These are phyloP conservation scores for Cardamine occulta DNA, from an alignment of 345 rosid species.

Conservation along the genomic window DNA sequence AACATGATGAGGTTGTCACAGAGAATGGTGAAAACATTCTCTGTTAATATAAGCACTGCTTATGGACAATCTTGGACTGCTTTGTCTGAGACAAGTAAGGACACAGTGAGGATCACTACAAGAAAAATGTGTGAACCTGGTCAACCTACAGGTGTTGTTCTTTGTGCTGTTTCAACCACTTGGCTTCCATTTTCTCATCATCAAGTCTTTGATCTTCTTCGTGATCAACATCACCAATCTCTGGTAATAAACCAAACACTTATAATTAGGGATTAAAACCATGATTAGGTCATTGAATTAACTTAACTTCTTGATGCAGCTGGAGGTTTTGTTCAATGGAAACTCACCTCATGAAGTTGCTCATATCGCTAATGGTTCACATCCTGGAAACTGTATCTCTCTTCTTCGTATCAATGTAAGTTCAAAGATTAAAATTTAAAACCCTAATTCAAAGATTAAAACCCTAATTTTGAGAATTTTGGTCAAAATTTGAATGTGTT, in stretches of 20 bases:
- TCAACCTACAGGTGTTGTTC: constrained; percentile 82
- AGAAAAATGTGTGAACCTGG: constrained; percentile 76
- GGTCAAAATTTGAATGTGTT: background rate
- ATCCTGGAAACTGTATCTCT: constrained; percentile 94
- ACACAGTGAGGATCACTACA: constrained; percentile 74
- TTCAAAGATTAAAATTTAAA: too few species aligned
- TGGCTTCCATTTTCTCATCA: constrained; percentile 78
- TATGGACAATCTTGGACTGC: constrained; percentile 90
- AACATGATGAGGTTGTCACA: constrained; percentile 81
- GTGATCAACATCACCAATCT: constrained; percentile 73
- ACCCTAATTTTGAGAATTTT: background rate
- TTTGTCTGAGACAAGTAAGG: constrained; percentile 57
- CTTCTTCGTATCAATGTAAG: constrained; percentile 90
- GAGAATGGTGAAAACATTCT: constrained; percentile 81
- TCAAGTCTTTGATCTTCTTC: constrained; percentile 74
- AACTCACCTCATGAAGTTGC: constrained; percentile 89
- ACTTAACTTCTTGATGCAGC: constrained; percentile 36
- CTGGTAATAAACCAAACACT: constrained; percentile 55
- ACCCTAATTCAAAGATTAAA: background rate
- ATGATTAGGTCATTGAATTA: background rate
- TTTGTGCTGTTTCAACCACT: constrained; percentile 79
- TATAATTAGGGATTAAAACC: background rate
- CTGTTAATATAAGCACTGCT: constrained; percentile 61
- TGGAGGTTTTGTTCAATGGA: constrained; percentile 82
- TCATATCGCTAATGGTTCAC: constrained; percentile 92